phyloP scores from a whole-genome alignment of 2,329 filamentous ascomycete genomes.

The Aspergillus luchuensis region DNA sequence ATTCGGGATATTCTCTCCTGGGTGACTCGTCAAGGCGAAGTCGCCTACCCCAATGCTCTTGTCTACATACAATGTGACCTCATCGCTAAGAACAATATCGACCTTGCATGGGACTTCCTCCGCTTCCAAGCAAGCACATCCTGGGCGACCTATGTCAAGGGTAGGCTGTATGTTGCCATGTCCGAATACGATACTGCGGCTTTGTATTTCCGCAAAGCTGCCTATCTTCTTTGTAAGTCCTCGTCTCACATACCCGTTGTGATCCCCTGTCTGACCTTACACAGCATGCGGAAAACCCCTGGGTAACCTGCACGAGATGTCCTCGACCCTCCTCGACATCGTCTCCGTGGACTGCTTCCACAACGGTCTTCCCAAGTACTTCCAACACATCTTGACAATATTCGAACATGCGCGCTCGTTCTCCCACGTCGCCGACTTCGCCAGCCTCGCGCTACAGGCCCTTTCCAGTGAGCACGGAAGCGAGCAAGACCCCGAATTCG shows the following conservation, averaged over 20 bases:
- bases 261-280: constrained; percentile 22
- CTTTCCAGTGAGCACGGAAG: constrained; percentile 37
- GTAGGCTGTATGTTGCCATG: constrained; percentile 72
- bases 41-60: constrained; percentile 60
- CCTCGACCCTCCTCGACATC: constrained; percentile 69
- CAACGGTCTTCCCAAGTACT: constrained; percentile 78
- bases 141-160: constrained; percentile 77
- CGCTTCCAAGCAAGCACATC: constrained; percentile 60
- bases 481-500: constrained; percentile 40
- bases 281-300: constrained; percentile 48
- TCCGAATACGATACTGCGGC: constrained; percentile 74
- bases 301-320: constrained; percentile 50
- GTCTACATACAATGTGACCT: constrained; percentile 70
- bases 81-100: constrained; percentile 66
- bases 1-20: constrained; percentile 49
- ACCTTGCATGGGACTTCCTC: constrained; percentile 67
- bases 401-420: constrained; percentile 78
- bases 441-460: constrained; percentile 72
- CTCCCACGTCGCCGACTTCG: constrained; percentile 82
- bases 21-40: constrained; percentile 55
- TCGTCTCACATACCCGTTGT: neutral
- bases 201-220: constrained; percentile 76
- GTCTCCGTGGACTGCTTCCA: constrained; percentile 70
- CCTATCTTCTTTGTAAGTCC: constrained; percentile 76
- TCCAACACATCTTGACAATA: constrained; percentile 78